Evolutionary conservation across 129 eudicot genomes (phyloP), one percentile per base, ranked within the genome.

Genomic region (Arctium lappa): DNA sequence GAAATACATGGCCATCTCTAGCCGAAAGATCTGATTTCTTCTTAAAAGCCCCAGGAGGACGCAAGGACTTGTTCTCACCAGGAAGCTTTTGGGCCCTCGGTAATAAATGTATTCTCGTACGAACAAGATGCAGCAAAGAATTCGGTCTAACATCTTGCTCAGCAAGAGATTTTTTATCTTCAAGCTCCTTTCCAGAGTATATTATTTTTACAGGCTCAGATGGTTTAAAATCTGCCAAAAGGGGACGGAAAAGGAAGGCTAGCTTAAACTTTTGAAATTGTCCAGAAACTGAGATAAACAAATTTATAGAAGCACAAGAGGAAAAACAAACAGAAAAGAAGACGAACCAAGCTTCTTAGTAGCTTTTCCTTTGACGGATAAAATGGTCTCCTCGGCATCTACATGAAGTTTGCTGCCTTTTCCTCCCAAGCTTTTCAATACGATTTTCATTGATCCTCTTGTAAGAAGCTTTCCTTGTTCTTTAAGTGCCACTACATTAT

Each of bases 41-140:
- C 87, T 95, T 95, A 78, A 95, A 95, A 50, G 99, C 97, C n/a
- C 98, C 99, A 37, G 99, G 99, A 63, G 99, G 99, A 75, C 99
- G 97, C 85, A 91, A 82, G 46, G 99, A 93, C 88, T 93, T 95
- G 86, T 93, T 95, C 74, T 93, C 98, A 68, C 97, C 90, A 73
- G 99, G 99, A 86, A 93, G 91, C 83, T 90, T 93, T 87, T 93
- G 99, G 46, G 98, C 99, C 70, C 88, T 85, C 53, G 98, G 97
- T 82, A 93, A 79, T 75, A 89, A 53, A 87, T 95, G 98, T 81
- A 95, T 83, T 76, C 90, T 91, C 71, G 97, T 91, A 65, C 99
- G 97, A 73, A 95, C 96, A 80, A 95, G 98, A 94, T 95, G 99
- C 81, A 95, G 87, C 81, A 95, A 85, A 31, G 98, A 93, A 82